Percentiles rank a stretch among this genome's conserved stretches.
Conservation (phyloP, 2,329 filamentous ascomycete genomes). For the Xylariales sp. region DNA sequence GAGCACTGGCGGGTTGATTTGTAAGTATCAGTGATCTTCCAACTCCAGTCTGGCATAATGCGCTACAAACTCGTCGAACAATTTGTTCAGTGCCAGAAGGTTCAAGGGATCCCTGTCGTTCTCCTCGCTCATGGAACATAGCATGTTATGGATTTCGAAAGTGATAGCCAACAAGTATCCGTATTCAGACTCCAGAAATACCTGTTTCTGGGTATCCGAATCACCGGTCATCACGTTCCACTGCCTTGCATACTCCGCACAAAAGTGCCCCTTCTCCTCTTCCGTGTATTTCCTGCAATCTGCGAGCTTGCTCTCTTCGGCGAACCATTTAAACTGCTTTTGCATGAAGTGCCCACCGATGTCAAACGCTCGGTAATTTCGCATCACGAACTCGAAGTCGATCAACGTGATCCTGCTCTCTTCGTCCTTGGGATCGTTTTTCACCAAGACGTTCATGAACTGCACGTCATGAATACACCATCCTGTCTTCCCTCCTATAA, state of each 20-base stretch:
- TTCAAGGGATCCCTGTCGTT: not conserved
- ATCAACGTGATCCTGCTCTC: not conserved
- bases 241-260: not conserved
- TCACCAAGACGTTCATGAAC: not conserved
- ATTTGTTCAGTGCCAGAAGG: not conserved
- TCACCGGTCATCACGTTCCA: not conserved
- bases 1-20: too few species aligned
- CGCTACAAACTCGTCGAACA: not conserved
- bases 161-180: not conserved
- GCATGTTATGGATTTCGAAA: not conserved
- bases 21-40: too few species aligned
- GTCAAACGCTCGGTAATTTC: not conserved
- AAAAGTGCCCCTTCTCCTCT: not conserved
- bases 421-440: not conserved
- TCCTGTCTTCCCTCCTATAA: not conserved
- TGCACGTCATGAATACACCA: not conserved
- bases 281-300: not conserved
- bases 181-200: not conserved
- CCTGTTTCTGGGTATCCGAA: not conserved
- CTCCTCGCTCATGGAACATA: not conserved
- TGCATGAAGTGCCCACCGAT: slow-evolving; percentile 2
- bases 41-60: not conserved
- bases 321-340: slow-evolving; percentile 1
- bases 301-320: not conserved
- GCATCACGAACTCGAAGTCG: slow-evolving; percentile 1